phyloP scores from a whole-genome alignment of 2,329 filamentous ascomycete genomes.

The Huntiella omanensis region DNA sequence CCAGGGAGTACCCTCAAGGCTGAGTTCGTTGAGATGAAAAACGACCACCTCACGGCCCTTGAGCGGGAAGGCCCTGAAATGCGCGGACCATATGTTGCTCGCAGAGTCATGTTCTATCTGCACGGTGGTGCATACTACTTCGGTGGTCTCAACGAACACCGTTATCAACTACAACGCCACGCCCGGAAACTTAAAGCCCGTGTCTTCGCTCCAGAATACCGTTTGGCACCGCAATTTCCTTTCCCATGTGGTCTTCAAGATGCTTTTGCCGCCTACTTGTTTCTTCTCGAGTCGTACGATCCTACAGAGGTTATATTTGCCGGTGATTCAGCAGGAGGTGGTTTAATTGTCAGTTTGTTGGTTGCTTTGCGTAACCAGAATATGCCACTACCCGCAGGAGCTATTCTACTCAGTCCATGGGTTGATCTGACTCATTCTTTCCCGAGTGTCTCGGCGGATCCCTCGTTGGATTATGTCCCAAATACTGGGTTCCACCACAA shows the following conservation, averaged over 20 bases:
- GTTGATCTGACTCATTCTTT: constrained; percentile 92
- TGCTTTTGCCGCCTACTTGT: constrained; percentile 72
- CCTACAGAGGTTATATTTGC: constrained; percentile 70
- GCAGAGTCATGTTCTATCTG: constrained; percentile 78
- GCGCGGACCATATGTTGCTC: constrained; percentile 23
- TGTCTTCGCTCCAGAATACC: constrained; percentile 72
- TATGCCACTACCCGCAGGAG: constrained; percentile 71
- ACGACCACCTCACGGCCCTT: constrained; percentile 35
- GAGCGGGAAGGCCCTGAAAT: constrained; percentile 31
- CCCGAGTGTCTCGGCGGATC: constrained; percentile 61
- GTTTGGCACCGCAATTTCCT: constrained; percentile 80
- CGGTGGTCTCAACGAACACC: constrained; percentile 84
- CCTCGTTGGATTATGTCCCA: constrained; percentile 73
- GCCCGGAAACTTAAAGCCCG: constrained; percentile 82
- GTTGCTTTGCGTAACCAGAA: constrained; percentile 67
- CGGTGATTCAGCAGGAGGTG: constrained; percentile 84
- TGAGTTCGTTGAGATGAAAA: constrained; percentile 93
- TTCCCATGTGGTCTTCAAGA: constrained; percentile 89
- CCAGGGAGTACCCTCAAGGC: constrained; percentile 48
- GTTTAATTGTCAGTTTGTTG: constrained; percentile 68
- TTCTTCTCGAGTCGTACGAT: constrained; percentile 57
- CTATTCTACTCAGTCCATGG: constrained; percentile 85
- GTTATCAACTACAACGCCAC: constrained; percentile 95
- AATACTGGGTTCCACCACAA: constrained; percentile 74
- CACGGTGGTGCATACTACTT: constrained; percentile 95